These are phyloP conservation scores for Psilocybe subaeruginosa DNA, from an alignment of 768 basidiomycete species.

Conservation along the genomic window DNA sequence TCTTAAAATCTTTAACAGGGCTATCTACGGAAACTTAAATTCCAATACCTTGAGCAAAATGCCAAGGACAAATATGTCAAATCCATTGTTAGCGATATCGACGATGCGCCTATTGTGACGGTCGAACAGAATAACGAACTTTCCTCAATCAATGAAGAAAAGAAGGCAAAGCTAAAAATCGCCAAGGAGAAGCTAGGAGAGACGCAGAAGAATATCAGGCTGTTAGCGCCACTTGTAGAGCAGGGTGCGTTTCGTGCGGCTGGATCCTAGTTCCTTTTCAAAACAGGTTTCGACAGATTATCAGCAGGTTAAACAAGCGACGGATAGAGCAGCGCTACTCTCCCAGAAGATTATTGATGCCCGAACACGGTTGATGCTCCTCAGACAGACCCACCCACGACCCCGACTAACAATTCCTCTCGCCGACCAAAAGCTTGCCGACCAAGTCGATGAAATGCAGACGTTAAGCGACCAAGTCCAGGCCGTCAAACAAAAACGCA, in stretches of 20 bases:
- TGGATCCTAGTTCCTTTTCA: neutral
- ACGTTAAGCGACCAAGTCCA: constrained; percentile 69
- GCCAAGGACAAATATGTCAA: constrained; percentile 90
- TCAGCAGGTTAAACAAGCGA: constrained; percentile 51
- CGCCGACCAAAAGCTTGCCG: constrained; percentile 73
- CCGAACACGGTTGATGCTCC: constrained; percentile 75
- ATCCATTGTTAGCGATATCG: constrained; percentile 81
- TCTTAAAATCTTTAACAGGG: constrained; percentile 34
- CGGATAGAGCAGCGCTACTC: constrained; percentile 58
- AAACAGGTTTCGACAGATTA: constrained; percentile 49
- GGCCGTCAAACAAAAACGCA: constrained; percentile 49
- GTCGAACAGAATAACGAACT: constrained; percentile 79
- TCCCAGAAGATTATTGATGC: constrained; percentile 84
- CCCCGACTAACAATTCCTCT: constrained; percentile 78
- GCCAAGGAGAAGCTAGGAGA: constrained; percentile 66
- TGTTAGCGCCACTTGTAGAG: constrained; percentile 69
- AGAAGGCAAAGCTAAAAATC: constrained; percentile 69
- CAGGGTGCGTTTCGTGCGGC: constrained; percentile 44
- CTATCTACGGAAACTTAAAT: constrained; percentile 82
- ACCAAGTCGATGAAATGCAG: constrained; percentile 83
- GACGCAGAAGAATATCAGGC: constrained; percentile 62
- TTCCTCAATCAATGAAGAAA: constrained; percentile 59
- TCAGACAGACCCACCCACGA: constrained; percentile 79
- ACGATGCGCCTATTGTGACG: constrained; percentile 81
- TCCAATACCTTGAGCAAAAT: constrained; percentile 88